phyloP scores from a whole-genome alignment of 2,329 filamentous ascomycete genomes.

The Arthroderma uncinatum region DNA sequence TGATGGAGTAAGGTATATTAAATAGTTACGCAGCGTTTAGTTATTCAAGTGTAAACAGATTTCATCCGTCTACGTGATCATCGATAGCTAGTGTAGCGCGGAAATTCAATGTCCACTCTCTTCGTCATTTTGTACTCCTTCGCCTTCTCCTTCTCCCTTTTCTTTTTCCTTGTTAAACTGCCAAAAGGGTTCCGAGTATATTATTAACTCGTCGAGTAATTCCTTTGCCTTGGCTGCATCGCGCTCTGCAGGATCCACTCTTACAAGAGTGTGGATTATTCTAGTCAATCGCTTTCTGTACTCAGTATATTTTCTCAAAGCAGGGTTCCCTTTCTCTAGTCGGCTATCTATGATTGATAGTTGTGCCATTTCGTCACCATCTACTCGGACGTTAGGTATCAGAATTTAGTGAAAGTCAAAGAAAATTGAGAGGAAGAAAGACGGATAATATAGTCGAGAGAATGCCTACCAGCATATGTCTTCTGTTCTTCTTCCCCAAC shows the following conservation, averaged over 20 bases:
- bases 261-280: slow-evolving; percentile 1
- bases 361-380: neutral
- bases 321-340: neutral
- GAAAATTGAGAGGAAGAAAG: too few relatives aligned
- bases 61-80: neutral
- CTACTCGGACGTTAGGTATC: too few relatives aligned
- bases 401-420: too few relatives aligned
- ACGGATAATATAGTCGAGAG: too few relatives aligned
- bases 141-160: neutral
- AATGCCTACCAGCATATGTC: neutral
- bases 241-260: neutral
- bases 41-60: neutral
- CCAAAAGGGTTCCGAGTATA: neutral
- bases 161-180: too few relatives aligned
- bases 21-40: neutral
- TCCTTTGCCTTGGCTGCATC: neutral
- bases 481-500: neutral
- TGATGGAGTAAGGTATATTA: neutral
- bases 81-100: too few relatives aligned
- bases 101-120: too few relatives aligned
- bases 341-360: neutral
- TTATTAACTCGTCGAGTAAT: neutral
- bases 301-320: neutral
- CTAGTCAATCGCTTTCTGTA: neutral
- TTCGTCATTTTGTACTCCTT: too few relatives aligned